phyloP scores from a whole-genome alignment of 1,284 basidiomycete species.

The Cryptococcus amylolentus region DNA sequence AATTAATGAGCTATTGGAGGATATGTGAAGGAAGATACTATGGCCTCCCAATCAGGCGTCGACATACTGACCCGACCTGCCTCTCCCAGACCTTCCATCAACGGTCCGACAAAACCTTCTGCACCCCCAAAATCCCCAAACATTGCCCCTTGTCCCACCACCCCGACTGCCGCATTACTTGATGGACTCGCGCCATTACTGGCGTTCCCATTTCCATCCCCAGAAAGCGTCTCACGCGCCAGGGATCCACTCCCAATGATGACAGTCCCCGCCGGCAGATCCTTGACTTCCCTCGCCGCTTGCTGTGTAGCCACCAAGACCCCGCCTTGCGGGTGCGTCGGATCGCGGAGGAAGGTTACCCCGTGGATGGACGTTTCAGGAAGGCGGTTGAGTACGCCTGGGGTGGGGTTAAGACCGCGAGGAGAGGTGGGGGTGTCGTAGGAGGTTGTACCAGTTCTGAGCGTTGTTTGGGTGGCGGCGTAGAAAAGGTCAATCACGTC shows the following conservation, averaged over 20 bases:
- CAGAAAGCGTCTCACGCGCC: neutral
- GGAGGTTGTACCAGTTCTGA: slow-evolving; percentile 8
- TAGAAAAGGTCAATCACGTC: slow-evolving; percentile 15
- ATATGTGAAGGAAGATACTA: slow-evolving; percentile 8
- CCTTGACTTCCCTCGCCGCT: slow-evolving; percentile 29
- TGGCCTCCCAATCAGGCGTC: slow-evolving; percentile 14
- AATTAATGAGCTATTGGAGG: neutral
- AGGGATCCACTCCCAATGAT: slow-evolving; percentile 21
- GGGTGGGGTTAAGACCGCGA: slow-evolving; percentile 31
- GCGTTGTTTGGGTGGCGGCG: slow-evolving; percentile 10
- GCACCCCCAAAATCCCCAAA: neutral
- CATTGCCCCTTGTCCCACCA: neutral
- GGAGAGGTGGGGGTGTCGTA: slow-evolving; percentile 8
- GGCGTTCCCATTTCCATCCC: neutral
- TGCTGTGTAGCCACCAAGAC: slow-evolving; percentile 27
- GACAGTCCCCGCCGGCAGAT: slow-evolving; percentile 29
- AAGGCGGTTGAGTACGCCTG: slow-evolving; percentile 27
- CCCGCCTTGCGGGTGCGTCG: slow-evolving; percentile 21
- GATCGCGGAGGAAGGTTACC: slow-evolving; percentile 27
- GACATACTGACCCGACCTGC: slow-evolving; percentile 9
- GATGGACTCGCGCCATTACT: neutral
- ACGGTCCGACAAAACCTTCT: neutral
- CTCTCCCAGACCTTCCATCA: neutral
- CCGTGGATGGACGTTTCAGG: slow-evolving; percentile 27
- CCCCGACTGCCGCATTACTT: neutral